Evolutionary conservation across 768 basidiomycete genomes (phyloP).

Genomic region (Lactarius sp.): DNA sequence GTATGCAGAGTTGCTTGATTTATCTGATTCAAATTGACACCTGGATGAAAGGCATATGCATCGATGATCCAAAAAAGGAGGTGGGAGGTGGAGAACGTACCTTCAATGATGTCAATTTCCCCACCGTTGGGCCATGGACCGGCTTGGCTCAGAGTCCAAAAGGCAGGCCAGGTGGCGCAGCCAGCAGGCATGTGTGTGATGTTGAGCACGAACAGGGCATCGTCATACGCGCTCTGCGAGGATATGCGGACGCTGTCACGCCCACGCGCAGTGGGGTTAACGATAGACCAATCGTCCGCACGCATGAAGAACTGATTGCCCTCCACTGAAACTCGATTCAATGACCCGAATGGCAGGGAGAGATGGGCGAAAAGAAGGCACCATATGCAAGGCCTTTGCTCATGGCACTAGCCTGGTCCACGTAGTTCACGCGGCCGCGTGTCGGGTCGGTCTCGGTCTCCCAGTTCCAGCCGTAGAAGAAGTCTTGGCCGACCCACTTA

Average conservation of each 20-base stretch:
- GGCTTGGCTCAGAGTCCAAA: constrained; percentile 48
- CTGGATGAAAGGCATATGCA: constrained; percentile 24
- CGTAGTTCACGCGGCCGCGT: constrained; percentile 59
- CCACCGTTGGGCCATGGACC: constrained; percentile 60
- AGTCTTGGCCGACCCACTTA: constrained; percentile 36
- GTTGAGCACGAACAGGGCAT: constrained; percentile 48
- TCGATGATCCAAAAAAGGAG: not conserved
- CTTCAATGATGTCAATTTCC: constrained; percentile 60
- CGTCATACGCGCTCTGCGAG: constrained; percentile 42
- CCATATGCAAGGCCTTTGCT: constrained; percentile 44
- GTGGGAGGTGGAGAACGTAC: constrained; percentile 27
- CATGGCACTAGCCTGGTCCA: constrained; percentile 42
- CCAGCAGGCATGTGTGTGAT: constrained; percentile 57
- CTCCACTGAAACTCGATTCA: constrained; percentile 30
- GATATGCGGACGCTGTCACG: constrained; percentile 53
- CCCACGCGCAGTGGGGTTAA: constrained; percentile 40
- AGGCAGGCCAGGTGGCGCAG: constrained; percentile 60
- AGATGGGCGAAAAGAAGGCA: constrained; percentile 26
- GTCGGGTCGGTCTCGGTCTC: constrained; percentile 54
- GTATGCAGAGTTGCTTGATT: constrained; percentile 58
- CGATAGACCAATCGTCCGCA: constrained; percentile 41
- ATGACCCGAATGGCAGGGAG: not conserved
- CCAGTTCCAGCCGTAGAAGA: constrained; percentile 47
- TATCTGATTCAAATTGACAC: constrained; percentile 43
- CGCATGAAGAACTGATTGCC: constrained; percentile 52